phyloP scores from a whole-genome alignment of 352 stramenopile species.

The Phytophthora chlamydospora region DNA sequence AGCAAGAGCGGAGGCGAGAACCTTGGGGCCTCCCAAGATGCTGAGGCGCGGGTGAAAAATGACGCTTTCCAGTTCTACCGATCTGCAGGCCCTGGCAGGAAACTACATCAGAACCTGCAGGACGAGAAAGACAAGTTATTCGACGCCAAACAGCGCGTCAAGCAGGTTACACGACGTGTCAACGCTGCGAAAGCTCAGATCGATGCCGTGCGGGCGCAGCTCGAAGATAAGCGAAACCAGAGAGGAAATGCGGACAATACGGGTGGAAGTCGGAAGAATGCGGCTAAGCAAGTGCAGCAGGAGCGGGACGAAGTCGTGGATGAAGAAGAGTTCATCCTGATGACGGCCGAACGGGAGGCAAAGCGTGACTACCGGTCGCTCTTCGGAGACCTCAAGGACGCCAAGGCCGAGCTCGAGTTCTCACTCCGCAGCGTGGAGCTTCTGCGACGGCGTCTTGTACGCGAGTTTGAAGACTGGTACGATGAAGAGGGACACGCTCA shows the following conservation, averaged over 20 bases:
- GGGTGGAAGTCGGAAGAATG: slow-evolving; percentile 4
- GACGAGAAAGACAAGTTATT: slow-evolving; percentile 81
- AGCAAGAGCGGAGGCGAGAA: slow-evolving; percentile 9
- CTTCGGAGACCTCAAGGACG: slow-evolving; percentile 89
- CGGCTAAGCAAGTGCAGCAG: slow-evolving; percentile 16
- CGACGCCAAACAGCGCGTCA: slow-evolving; percentile 73
- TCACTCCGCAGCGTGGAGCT: slow-evolving; percentile 72
- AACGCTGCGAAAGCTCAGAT: slow-evolving; percentile 85
- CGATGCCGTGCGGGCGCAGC: slow-evolving; percentile 57
- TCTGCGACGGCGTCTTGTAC: slow-evolving; percentile 74
- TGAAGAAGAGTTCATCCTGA: slow-evolving; percentile 92
- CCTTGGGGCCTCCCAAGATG: slow-evolving; percentile 19
- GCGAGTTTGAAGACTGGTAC: slow-evolving; percentile 88
- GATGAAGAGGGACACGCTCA: slow-evolving; percentile 54
- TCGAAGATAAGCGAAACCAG: slow-evolving; percentile 71
- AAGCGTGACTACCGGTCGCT: slow-evolving; percentile 86
- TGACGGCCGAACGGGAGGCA: slow-evolving; percentile 82
- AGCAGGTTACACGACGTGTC: slow-evolving; percentile 72
- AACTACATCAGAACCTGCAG: slow-evolving; percentile 62
- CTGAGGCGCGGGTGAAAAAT: slow-evolving; percentile 51
- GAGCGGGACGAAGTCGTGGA: slow-evolving; percentile 86
- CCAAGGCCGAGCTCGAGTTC: slow-evolving; percentile 71
- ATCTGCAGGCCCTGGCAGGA: slow-evolving; percentile 55
- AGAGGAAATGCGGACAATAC: slow-evolving; percentile 12
- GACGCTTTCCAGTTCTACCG: slow-evolving; percentile 78